phyloP scores from a whole-genome alignment of 1,284 basidiomycete genomes.

The Anthracocystis walkeri region DNA sequence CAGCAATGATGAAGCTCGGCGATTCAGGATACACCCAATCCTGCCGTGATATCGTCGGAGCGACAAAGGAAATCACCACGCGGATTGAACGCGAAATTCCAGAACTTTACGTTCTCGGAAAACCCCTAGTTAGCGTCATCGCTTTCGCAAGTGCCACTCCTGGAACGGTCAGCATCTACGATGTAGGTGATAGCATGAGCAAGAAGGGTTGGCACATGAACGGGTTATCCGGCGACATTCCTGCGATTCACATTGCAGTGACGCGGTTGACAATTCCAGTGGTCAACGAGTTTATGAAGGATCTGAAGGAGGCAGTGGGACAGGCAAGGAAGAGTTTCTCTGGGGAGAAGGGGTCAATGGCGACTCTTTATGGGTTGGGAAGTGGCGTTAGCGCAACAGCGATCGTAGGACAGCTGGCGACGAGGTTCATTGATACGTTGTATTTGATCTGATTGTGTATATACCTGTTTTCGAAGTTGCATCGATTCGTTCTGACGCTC shows the following conservation, averaged over 20 bases:
- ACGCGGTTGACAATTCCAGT: constrained; percentile 84
- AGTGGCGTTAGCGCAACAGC: constrained; percentile 85
- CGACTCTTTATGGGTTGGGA: constrained; percentile 77
- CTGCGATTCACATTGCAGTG: constrained; percentile 91
- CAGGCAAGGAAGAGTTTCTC: constrained; percentile 14
- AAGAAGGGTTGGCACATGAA: constrained; percentile 84
- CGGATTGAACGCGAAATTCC: constrained; percentile 77
- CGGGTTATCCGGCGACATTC: constrained; percentile 78
- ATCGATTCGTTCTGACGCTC: too few species aligned
- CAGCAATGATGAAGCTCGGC: constrained; percentile 92
- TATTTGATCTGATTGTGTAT: constrained; percentile 32
- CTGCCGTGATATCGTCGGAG: constrained; percentile 83
- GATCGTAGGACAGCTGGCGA: constrained; percentile 86
- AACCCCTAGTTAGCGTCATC: constrained; percentile 88
- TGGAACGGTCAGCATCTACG: constrained; percentile 75
- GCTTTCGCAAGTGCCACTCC: constrained; percentile 80
- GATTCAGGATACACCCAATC: constrained; percentile 91
- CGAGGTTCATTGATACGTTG: constrained; percentile 70
- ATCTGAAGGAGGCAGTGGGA: constrained; percentile 80
- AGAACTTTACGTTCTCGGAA: constrained; percentile 85
- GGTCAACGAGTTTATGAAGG: constrained; percentile 81
- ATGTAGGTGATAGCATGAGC: constrained; percentile 89
- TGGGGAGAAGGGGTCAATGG: constrained; percentile 59
- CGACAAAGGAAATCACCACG: constrained; percentile 77
- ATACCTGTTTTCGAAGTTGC: too few species aligned